These are phyloP conservation scores for Sherardia arvensis DNA, from an alignment of 257 asterid genomes.

Conservation along the genomic window DNA sequence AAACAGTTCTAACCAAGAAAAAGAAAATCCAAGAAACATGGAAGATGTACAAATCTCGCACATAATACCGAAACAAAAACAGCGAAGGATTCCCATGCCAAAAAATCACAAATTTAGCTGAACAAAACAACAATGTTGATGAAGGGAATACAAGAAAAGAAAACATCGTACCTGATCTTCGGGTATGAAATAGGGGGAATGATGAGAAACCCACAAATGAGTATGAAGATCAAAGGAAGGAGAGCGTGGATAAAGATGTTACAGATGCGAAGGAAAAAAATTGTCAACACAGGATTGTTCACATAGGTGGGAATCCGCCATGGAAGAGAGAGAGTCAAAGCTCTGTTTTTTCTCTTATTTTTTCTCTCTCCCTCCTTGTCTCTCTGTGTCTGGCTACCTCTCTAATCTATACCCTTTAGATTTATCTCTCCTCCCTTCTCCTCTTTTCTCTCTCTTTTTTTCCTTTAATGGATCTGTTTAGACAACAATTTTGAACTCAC, in stretches of 20 bases:
- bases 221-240: not conserved
- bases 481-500: not conserved
- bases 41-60: conserved; percentile 3
- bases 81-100: not conserved
- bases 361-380: not conserved
- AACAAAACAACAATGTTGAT: not conserved
- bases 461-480: not conserved
- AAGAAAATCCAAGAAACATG: conserved; percentile 7
- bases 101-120: not conserved
- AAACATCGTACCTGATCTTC: conserved; percentile 8
- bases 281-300: conserved; percentile 2
- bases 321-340: conserved; percentile 17
- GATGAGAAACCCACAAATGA: not conserved
- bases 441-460: not conserved
- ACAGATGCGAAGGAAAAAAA: not conserved
- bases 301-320: conserved; percentile 9
- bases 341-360: not conserved
- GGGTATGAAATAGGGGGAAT: not conserved
- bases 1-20: not conserved
- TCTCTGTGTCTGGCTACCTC: conserved; percentile 3
- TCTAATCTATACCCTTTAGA: not conserved
- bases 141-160: not conserved
- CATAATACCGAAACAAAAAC: not conserved
- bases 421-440: not conserved
- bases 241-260: not conserved